Conservation (phyloP, 1,139 yeast genomes). For the Candida tetrigidarum region DNA sequence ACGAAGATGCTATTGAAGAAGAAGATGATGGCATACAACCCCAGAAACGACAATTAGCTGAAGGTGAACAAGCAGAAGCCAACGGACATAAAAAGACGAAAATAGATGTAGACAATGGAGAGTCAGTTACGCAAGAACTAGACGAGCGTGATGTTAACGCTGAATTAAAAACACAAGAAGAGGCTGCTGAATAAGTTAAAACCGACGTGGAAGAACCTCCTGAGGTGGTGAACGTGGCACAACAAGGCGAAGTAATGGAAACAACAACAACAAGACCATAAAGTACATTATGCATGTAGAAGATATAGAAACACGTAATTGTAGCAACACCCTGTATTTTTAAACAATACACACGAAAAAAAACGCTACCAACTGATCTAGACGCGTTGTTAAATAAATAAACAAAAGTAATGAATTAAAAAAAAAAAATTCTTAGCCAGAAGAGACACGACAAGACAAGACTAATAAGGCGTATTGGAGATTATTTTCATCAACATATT, state of each 20-base stretch:
- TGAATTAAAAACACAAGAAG: neutral
- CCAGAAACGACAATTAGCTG: constrained; percentile 9
- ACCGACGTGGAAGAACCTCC: neutral
- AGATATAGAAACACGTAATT: neutral
- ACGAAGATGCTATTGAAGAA: constrained; percentile 13
- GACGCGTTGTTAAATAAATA: constrained; percentile 1
- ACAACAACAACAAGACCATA: neutral
- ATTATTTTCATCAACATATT: neutral
- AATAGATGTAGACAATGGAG: neutral
- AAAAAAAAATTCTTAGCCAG: neutral
- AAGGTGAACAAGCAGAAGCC: neutral
- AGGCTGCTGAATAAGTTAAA: too few species aligned
- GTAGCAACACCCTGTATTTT: neutral
- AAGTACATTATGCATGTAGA: neutral
- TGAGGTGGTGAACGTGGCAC: neutral
- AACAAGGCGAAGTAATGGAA: too few species aligned
- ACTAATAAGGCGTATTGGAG: neutral
- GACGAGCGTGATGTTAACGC: neutral
- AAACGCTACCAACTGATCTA: neutral
- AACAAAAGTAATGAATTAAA: neutral
- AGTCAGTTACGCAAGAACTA: neutral
- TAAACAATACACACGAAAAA: neutral
- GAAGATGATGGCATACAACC: constrained; percentile 9
- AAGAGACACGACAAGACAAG: too few species aligned
- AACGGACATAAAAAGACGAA: constrained; percentile 11